Evolutionary conservation across 805 yeast species (phyloP), one percentile per base, ranked within the genome.

Genomic region (Limtongia smithiae): DNA sequence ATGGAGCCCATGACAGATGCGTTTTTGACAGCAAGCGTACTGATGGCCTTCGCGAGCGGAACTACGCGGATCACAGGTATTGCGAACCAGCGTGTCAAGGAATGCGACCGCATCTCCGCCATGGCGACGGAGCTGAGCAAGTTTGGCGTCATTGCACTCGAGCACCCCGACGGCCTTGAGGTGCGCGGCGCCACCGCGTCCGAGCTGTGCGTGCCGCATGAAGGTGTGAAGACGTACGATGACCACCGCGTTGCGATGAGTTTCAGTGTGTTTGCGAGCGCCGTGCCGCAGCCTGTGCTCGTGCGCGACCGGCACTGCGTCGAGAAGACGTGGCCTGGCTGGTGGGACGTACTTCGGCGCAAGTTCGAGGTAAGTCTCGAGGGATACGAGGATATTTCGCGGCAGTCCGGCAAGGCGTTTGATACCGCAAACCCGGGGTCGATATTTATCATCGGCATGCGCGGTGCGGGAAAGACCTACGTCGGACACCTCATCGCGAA

Each of bases 1-100:
- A 93, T 93, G 98, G 98, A 93, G 70, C 97, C 98, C 46, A 93
- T 93, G 98, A 93, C 98, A 0, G 98, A 93, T 69, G 98, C 98
- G 0, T 93, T 93, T 66, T 73, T 93, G 62, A 93, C 98, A 14
- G 98, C 98, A 0, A 80, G 94, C 46, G 97, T 93, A 11, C 94
- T 89, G 17, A 98, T 97, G 30, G 96, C 98, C n/a, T 77, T 85
- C 36, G 95, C 96, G 3, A 30, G 39, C 15, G 49, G 43, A 14
- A 20, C 27, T 4, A 91, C 97, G 12, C 77, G 84, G 4, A 93
- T 93, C 61, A 81, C 85, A 31, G 98, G 98, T 56, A 93, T 93
- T 70, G 97, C 97, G 32, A 93, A 93, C 70, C 98, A 93, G 71
- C 82, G 96, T 63, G 98, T 93, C 43, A 93, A 93, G 65, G 98